Percentiles rank a stretch among this genome's conserved stretches.
phyloP scores from a whole-genome alignment of 2,329 filamentous ascomycete species.

The Fusarium bactridioides region DNA sequence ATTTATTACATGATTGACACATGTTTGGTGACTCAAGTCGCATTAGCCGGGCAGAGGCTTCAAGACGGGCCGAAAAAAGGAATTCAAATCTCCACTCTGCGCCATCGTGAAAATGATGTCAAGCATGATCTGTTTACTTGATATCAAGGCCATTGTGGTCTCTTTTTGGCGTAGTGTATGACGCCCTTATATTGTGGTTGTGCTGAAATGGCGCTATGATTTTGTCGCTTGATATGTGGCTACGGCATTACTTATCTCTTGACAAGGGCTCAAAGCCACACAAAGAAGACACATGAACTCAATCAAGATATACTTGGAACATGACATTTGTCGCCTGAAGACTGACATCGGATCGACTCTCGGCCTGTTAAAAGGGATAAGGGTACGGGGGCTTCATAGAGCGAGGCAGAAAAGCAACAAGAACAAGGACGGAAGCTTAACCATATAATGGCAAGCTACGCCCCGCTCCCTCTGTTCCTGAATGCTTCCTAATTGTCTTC shows the following conservation, averaged over 20 bases:
- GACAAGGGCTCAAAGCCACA: not conserved
- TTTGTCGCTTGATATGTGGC: not conserved
- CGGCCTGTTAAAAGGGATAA: not conserved
- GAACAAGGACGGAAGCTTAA: not conserved
- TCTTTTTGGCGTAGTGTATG: not conserved
- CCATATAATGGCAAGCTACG: too few species aligned
- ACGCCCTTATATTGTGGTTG: not conserved
- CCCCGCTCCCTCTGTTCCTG: not conserved
- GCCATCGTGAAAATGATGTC: rapidly evolving
- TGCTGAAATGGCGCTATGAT: not conserved
- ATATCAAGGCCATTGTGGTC: not conserved
- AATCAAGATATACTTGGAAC: not conserved
- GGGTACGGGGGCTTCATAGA: not conserved
- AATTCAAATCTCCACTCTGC: not conserved
- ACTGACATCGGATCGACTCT: not conserved
- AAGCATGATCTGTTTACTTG: not conserved
- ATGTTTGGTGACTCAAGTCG: too few species aligned
- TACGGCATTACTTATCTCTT: not conserved
- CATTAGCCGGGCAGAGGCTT: not conserved
- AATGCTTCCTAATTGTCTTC: too few species aligned
- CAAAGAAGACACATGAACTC: not conserved
- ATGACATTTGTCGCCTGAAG: not conserved
- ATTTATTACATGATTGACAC: too few species aligned
- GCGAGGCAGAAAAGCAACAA: not conserved
- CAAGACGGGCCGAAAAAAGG: not conserved